phyloP scores from a whole-genome alignment of 768 basidiomycete genomes.

The Guyanaporus albipodus region DNA sequence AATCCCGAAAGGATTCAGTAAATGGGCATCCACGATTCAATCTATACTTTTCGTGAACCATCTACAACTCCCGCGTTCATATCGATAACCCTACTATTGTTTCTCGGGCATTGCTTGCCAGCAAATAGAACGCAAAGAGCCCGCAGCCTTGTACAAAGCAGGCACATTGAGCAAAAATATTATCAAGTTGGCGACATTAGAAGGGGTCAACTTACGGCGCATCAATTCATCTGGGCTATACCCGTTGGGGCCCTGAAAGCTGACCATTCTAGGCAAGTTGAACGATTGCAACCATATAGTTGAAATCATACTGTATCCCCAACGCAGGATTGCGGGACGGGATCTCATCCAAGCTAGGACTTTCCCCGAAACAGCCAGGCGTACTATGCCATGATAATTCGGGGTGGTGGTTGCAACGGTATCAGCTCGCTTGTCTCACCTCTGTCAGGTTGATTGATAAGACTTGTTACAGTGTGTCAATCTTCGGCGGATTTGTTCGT shows the following conservation, averaged over 20 bases:
- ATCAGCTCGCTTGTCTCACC: no score
- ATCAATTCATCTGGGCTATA: slow-evolving; percentile 3
- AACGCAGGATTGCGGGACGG: no score
- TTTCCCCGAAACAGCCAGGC: no score
- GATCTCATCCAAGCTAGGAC: not conserved
- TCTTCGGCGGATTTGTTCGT: not conserved
- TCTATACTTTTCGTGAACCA: slow-evolving; percentile 9
- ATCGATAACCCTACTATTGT: slow-evolving; percentile 46
- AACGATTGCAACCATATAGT: no score
- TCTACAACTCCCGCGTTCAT: slow-evolving; percentile 30
- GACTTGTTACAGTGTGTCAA: not conserved
- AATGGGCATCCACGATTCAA: not conserved
- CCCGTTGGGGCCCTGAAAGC: no score
- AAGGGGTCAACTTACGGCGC: slow-evolving; percentile 12
- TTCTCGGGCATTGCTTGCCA: slow-evolving; percentile 28
- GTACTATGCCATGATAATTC: no score
- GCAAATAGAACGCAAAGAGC: slow-evolving; percentile 14
- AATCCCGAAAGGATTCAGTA: not conserved
- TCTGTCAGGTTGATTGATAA: not conserved
- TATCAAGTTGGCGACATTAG: slow-evolving; percentile 1
- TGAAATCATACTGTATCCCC: no score
- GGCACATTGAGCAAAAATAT: slow-evolving; percentile 13
- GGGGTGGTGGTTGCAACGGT: not conserved
- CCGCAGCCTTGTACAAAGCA: slow-evolving; percentile 1
- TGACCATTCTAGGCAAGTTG: no score